Conservation (phyloP, 495 filamentous ascomycete species). For the Gamarada debralockiae region DNA sequence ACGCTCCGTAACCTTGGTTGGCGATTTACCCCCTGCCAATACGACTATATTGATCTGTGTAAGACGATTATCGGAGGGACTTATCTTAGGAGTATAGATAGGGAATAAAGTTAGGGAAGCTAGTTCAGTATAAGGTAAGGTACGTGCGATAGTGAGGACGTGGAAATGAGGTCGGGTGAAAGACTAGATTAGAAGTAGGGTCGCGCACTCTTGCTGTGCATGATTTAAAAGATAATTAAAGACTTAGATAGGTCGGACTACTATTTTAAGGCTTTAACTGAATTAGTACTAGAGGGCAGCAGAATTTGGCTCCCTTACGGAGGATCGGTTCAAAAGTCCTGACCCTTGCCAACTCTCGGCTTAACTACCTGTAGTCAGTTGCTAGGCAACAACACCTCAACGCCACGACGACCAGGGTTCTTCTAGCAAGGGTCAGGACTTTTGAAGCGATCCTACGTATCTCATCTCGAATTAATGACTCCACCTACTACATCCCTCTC, state of each 20-base stretch:
- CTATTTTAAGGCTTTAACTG: constrained; percentile 8
- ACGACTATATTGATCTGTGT: constrained; percentile 9
- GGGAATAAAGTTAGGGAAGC: too few relatives aligned
- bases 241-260: constrained; percentile 2
- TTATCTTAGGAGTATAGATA: constrained; percentile 4
- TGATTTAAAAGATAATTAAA: constrained; percentile 5
- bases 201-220: constrained; percentile 7
- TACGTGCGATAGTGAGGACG: too few relatives aligned
- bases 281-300: constrained; percentile 3
- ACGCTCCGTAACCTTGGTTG: constrained; percentile 5
- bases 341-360: too few relatives aligned
- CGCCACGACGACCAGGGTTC: too few relatives aligned
- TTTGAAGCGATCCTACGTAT: too few relatives aligned
- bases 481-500: not conserved
- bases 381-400: too few relatives aligned
- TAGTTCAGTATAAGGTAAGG: too few relatives aligned
- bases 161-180: not conserved
- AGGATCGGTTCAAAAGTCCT: too few relatives aligned
- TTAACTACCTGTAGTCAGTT: too few relatives aligned
- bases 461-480: constrained; percentile 7
- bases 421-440: too few relatives aligned
- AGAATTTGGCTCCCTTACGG: constrained; percentile 13
- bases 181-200: constrained; percentile 2
- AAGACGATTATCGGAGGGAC: constrained; percentile 7
- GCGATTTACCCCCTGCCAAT: constrained; percentile 6